phyloP scores from a whole-genome alignment of 2,329 filamentous ascomycete species.

The Sclerotinia glacialis region DNA sequence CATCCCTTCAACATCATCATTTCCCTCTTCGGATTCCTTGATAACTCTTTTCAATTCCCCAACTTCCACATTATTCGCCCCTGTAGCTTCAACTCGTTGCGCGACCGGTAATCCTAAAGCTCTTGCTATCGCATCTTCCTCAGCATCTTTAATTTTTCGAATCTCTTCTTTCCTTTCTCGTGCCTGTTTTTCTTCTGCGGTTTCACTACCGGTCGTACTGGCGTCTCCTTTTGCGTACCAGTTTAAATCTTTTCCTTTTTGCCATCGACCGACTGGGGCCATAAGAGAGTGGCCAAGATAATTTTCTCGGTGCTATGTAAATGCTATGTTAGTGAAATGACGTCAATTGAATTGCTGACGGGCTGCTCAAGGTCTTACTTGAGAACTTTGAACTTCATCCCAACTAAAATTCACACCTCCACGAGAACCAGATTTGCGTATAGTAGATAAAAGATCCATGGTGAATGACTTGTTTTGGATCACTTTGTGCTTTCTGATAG shows the following conservation, averaged over 20 bases:
- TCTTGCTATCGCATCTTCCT: constrained; percentile 83
- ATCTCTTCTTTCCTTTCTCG: constrained; percentile 73
- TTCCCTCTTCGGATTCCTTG: constrained; percentile 45
- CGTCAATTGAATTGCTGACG: not conserved
- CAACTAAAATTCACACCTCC: constrained; percentile 96
- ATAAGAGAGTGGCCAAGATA: constrained; percentile 72
- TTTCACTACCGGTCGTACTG: constrained; percentile 53
- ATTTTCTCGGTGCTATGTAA: constrained; percentile 72
- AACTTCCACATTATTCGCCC: constrained; percentile 68
- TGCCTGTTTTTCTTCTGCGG: constrained; percentile 55
- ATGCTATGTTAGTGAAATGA: constrained; percentile 6
- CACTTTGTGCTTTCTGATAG: not conserved
- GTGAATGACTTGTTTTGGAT: not conserved
- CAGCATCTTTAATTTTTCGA: constrained; percentile 79
- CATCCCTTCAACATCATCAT: constrained; percentile 38
- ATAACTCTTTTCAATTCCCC: constrained; percentile 56
- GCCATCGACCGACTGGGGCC: constrained; percentile 73
- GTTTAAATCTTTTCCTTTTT: constrained; percentile 59
- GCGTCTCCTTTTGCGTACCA: constrained; percentile 62
- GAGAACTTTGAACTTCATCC: constrained; percentile 88
- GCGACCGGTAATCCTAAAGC: constrained; percentile 78
- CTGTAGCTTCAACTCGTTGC: constrained; percentile 50
- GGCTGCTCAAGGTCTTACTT: constrained; percentile 31
- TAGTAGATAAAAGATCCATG: constrained; percentile 92
- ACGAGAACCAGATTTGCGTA: constrained; percentile 86